phyloP scores from a whole-genome alignment of 352 stramenopile species.

The Blastocystis sp. region DNA sequence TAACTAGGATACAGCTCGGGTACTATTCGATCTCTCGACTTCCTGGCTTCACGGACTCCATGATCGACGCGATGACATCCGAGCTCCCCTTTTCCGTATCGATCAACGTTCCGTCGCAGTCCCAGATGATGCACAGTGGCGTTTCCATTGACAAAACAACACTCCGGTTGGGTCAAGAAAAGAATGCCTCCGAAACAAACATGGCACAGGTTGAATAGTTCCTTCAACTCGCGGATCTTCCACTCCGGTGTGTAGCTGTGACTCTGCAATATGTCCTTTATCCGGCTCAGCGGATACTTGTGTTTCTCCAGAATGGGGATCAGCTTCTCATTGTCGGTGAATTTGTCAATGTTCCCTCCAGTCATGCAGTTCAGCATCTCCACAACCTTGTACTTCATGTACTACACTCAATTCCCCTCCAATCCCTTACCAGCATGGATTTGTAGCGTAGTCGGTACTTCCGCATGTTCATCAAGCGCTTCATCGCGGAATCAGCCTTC shows the following conservation, averaged over 20 bases:
- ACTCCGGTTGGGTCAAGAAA: background rate
- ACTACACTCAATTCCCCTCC: background rate
- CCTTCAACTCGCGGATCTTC: constrained; percentile 60
- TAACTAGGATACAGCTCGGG: background rate
- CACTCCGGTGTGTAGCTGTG: constrained; percentile 46
- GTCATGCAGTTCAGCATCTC: constrained; percentile 47
- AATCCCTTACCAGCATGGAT: constrained; percentile 22
- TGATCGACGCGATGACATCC: constrained; percentile 53
- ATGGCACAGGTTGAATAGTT: constrained; percentile 35
- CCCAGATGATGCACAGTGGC: constrained; percentile 62
- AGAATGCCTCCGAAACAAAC: constrained; percentile 40
- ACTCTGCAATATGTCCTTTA: constrained; percentile 44
- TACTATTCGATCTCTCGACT: constrained; percentile 41
- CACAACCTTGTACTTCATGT: constrained; percentile 66
- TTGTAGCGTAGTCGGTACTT: constrained; percentile 37
- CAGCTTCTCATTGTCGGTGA: constrained; percentile 54
- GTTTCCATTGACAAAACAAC: background rate
- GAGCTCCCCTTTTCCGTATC: constrained; percentile 55
- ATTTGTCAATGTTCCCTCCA: constrained; percentile 24
- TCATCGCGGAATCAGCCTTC: background rate
- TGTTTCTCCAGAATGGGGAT: constrained; percentile 45
- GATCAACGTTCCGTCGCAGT: constrained; percentile 66
- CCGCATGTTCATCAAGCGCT: constrained; percentile 41
- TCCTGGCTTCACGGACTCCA: constrained; percentile 57
- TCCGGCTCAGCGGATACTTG: constrained; percentile 13